Conservation (phyloP, 75 land plant genomes). For the Chamaecyparis obtusa region DNA sequence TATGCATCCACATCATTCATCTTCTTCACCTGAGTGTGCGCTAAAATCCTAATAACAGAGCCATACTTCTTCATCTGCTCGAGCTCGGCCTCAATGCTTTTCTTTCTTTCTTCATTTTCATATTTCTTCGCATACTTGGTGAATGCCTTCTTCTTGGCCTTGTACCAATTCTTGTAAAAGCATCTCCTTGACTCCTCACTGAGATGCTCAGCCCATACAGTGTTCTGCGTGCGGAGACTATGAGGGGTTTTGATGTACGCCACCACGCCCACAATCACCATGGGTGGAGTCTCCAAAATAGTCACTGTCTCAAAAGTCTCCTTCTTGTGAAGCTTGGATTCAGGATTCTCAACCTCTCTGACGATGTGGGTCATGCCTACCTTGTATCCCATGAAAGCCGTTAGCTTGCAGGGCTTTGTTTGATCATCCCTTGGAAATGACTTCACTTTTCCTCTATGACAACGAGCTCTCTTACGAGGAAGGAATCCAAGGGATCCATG, state of each 20-base stretch:
- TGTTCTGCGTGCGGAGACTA: constrained; percentile 39
- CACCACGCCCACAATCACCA: constrained; percentile 71
- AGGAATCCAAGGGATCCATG: constrained; percentile 42
- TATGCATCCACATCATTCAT: constrained; percentile 22
- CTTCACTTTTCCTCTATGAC: constrained; percentile 71
- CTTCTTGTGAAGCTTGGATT: constrained; percentile 85
- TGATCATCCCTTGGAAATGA: constrained; percentile 35
- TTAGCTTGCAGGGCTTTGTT: constrained; percentile 33
- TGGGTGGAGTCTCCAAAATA: constrained; percentile 74
- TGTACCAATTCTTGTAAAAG: constrained; percentile 62
- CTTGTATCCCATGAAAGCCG: constrained; percentile 60
- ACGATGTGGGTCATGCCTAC: constrained; percentile 71
- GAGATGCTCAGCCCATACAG: constrained; percentile 42
- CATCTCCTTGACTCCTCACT: constrained; percentile 49
- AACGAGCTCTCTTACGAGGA: constrained; percentile 69
- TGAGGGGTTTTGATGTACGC: constrained; percentile 56
- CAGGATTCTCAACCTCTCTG: constrained; percentile 62
- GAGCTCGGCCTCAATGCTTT: constrained; percentile 12
- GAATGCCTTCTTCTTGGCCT: constrained; percentile 63
- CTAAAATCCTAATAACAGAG: constrained; percentile 44
- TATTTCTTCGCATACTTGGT: not conserved
- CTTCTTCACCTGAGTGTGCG: constrained; percentile 65
- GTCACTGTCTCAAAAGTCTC: constrained; percentile 58
- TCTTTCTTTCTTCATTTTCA: not conserved
- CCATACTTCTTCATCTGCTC: constrained; percentile 64